Conservation (phyloP, 1,284 basidiomycete species). For the Ustilago bromivora region DNA sequence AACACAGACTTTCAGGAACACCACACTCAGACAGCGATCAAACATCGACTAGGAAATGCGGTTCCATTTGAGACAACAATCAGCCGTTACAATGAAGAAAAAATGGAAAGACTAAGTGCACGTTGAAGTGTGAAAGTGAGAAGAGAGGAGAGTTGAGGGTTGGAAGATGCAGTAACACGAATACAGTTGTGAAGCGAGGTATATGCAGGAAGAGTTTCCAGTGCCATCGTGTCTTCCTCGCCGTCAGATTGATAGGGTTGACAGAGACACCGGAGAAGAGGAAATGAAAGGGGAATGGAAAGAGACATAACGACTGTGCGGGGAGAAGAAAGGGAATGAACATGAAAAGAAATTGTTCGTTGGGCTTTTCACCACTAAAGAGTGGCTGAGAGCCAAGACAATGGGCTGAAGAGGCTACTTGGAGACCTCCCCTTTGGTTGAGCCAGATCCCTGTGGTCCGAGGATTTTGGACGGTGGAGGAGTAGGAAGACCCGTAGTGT, state of each 20-base stretch:
- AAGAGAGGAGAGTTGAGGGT: background rate
- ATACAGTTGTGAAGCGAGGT: slow-evolving; percentile 18
- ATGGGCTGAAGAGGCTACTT: slow-evolving; percentile 2
- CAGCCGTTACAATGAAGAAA: slow-evolving; percentile 42
- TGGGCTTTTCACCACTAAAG: slow-evolving; percentile 2
- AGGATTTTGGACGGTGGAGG: slow-evolving; percentile 53
- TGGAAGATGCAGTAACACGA: slow-evolving; percentile 8
- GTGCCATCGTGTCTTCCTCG: background rate
- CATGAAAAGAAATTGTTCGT: slow-evolving; percentile 30
- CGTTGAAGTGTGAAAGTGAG: background rate
- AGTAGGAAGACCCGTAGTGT: slow-evolving; percentile 36
- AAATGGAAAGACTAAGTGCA: background rate
- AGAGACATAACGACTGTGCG: slow-evolving; percentile 6
- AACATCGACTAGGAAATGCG: slow-evolving; percentile 14
- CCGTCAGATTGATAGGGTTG: background rate
- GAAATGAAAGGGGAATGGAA: slow-evolving; percentile 6
- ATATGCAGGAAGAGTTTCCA: slow-evolving; percentile 27
- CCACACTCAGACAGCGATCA: background rate
- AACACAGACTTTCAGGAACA: background rate
- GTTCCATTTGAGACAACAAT: slow-evolving; percentile 26
- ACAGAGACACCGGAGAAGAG: background rate
- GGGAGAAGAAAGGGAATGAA: slow-evolving; percentile 1
- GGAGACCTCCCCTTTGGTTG: slow-evolving; percentile 8
- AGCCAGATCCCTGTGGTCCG: slow-evolving; percentile 9
- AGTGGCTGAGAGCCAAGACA: slow-evolving; percentile 14